Conservation (phyloP, 2,329 filamentous ascomycete species). For the Mycocentrospora acerina region DNA sequence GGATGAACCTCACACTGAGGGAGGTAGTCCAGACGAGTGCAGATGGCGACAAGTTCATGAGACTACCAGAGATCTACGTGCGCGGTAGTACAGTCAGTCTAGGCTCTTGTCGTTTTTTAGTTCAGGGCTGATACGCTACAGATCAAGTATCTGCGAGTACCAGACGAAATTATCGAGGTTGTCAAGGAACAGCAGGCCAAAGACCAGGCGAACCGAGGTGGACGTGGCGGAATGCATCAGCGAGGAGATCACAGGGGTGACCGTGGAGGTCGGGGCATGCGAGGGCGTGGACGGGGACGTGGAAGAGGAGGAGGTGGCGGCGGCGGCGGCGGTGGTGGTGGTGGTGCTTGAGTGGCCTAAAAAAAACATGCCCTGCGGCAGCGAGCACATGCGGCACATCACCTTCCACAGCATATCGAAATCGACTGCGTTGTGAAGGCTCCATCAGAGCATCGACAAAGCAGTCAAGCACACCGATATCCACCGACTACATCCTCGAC, state of each 20-base stretch:
- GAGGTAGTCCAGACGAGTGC: conserved; percentile 96
- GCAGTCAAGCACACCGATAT: too few species aligned
- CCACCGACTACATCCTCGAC: too few species aligned
- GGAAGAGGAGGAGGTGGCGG: conserved; percentile 58
- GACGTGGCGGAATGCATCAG: conserved; percentile 64
- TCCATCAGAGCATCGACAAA: too few species aligned
- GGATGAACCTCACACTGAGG: conserved; percentile 98
- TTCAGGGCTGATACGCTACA: conserved; percentile 43
- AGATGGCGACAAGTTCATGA: conserved; percentile 91
- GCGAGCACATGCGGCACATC: too few species aligned
- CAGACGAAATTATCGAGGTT: conserved; percentile 92
- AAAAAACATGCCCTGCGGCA: neutral
- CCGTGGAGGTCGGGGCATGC: conserved; percentile 53
- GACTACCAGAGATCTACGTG: conserved; percentile 91
- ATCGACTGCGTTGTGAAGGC: too few species aligned
- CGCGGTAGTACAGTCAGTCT: conserved; percentile 91
- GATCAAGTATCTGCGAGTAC: conserved; percentile 98
- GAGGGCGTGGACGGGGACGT: conserved; percentile 55
- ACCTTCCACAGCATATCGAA: too few species aligned
- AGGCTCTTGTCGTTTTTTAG: conserved; percentile 10
- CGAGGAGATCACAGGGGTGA: conserved; percentile 57
- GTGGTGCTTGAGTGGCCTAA: neutral
- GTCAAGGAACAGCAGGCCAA: conserved; percentile 89
- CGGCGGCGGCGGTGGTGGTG: conserved; percentile 28
- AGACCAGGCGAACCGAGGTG: conserved; percentile 60